These are phyloP conservation scores for Schizonepeta tenuifolia DNA, from an alignment of 257 asterid species.

Conservation along the genomic window DNA sequence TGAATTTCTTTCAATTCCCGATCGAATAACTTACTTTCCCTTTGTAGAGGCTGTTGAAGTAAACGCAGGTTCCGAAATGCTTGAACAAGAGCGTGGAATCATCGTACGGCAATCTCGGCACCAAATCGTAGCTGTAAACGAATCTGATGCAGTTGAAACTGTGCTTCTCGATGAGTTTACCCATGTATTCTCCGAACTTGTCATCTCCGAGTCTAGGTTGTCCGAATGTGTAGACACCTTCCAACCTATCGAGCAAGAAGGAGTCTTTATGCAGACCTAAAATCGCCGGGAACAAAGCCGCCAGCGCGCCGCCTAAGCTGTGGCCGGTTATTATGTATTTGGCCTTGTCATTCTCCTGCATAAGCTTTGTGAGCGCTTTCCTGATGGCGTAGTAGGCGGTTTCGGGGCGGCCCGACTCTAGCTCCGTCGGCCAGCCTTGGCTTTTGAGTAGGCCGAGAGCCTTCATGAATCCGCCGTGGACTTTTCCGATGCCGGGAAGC, in stretches of 20 bases:
- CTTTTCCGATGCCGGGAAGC: conserved; percentile 40
- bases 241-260: conserved; percentile 45
- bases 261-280: conserved; percentile 45
- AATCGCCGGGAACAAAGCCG: conserved; percentile 46
- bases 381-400: conserved; percentile 53
- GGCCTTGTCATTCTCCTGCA: conserved; percentile 32
- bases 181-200: conserved; percentile 44
- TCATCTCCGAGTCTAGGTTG: conserved; percentile 63
- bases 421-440: conserved; percentile 53
- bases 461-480: conserved; percentile 66
- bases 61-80: conserved; percentile 65
- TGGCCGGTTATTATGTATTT: conserved; percentile 57
- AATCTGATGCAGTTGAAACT: conserved; percentile 36
- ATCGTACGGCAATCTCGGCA: conserved; percentile 64
- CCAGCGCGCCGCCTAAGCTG: conserved; percentile 63
- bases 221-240: conserved; percentile 57
- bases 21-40: conserved; percentile 39
- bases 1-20: too few species aligned
- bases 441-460: conserved; percentile 50
- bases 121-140: conserved; percentile 53
- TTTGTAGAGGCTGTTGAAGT: conserved; percentile 51
- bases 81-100: conserved; percentile 52
- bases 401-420: conserved; percentile 14
- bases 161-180: conserved; percentile 24
- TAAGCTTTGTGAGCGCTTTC: conserved; percentile 26